These are phyloP conservation scores for Borovskyia barvae DNA, from an alignment of 208 protist genomes.

Conservation along the genomic window DNA sequence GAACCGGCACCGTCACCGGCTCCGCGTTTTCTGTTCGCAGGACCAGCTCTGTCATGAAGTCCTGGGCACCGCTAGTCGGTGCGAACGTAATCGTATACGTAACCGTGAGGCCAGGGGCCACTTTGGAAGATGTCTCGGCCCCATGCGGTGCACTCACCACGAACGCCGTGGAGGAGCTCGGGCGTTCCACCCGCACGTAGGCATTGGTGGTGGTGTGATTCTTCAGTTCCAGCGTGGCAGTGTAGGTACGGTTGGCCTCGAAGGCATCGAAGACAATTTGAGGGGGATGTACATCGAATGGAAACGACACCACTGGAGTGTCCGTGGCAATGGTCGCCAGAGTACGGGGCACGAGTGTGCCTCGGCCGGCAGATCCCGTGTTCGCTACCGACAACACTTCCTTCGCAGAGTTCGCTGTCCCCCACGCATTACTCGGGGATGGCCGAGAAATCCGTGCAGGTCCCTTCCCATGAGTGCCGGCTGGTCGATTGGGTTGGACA, in stretches of 20 bases:
- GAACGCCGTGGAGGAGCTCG: constrained; percentile 69
- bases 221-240: constrained; percentile 67
- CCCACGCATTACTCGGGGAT: no score
- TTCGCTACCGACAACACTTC: no score
- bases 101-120: constrained; percentile 89
- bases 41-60: constrained; percentile 86
- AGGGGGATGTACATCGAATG: constrained; percentile 83
- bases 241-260: constrained; percentile 71
- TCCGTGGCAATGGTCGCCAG: no score
- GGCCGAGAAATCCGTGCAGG: no score
- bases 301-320: no score
- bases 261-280: constrained; percentile 83
- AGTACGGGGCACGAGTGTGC: no score
- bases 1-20: constrained; percentile 80
- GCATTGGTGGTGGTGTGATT: constrained; percentile 81
- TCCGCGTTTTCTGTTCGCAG: constrained; percentile 86
- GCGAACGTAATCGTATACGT: constrained; percentile 84
- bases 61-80: constrained; percentile 52
- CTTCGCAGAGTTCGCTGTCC: no score
- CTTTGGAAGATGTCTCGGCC: constrained; percentile 61
- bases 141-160: constrained; percentile 54
- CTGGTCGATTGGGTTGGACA: neutral
- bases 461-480: no score
- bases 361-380: no score
- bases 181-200: constrained; percentile 79